Evolutionary conservation across 2,329 filamentous ascomycete genomes (phyloP), one percentile per base, ranked within the genome.

Genomic region (Colletotrichum sp.): DNA sequence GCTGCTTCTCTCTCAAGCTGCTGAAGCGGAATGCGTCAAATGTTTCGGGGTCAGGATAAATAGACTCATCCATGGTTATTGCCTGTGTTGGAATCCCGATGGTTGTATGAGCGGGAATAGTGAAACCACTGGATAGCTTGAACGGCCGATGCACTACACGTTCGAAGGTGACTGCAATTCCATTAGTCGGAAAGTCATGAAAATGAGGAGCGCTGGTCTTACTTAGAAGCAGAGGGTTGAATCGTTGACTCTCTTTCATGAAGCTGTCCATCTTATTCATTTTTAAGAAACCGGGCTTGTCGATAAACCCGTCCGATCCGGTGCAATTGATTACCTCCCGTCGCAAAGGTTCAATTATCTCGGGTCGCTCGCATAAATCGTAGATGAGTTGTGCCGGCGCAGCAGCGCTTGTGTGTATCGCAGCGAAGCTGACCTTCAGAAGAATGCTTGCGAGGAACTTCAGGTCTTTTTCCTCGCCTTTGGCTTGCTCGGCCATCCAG

Each of bases 351-450:
- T 68, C 65, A 15, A 68, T 68, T 30, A 57, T 57, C 10, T 39
- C 18, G 4, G 49, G 65, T 32, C 28, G n/a, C n/a, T 68, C 49
- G 30, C 77, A 79, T 6, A 83, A 78, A 75, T 83, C 81, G 62
- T 79, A 82, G 6, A 83, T 75, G 2, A 83, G 72, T 67, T 82
- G 78, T 30, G 76, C 78, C 8, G 77, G 77, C n/a, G 79, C 79
- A 13, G 78, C 78, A 30, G 80, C 79, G 26, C 78, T 82, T 2
- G 81, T 82, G 63, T 83, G 81, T 15, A 82, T 81, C 3, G 81
- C 79, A 6, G 81, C 81, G 44, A 83, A 82, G 63, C 78, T 80
- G 21, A 83, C 52, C 8, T 78, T 79, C 62, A 85, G 78, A 55
- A 81, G 65, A 30, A 81, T 81, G 28, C 72, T 65, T 7, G 81